These are phyloP conservation scores for Mucor piriformis DNA, from an alignment of 371 early-diverging fungal genomes.

Conservation along the genomic window DNA sequence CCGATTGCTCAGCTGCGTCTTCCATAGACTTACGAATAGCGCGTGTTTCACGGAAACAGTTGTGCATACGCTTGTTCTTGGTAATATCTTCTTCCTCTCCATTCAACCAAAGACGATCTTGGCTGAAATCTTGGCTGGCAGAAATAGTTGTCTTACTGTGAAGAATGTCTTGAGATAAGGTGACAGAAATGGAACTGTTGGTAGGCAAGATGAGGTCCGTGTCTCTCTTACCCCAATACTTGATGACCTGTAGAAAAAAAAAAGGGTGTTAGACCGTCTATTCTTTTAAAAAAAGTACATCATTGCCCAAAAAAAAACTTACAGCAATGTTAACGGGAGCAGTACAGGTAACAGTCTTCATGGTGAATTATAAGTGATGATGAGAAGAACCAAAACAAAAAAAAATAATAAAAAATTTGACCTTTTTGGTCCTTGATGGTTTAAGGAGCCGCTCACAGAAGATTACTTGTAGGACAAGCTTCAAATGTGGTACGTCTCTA, in stretches of 20 bases:
- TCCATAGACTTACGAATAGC: slow-evolving; percentile 73
- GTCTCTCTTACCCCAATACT: slow-evolving; percentile 99
- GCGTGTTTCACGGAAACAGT: slow-evolving; percentile 84
- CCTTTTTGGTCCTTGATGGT: background rate
- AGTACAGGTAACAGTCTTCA: slow-evolving; percentile 80
- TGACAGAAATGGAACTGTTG: slow-evolving; percentile 96
- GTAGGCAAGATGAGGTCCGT: slow-evolving; percentile 91
- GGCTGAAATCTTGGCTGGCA: slow-evolving; percentile 63
- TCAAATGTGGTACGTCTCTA: too few relatives aligned
- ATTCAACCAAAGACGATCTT: slow-evolving; percentile 92
- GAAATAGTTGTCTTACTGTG: slow-evolving; percentile 92
- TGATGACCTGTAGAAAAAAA: slow-evolving; percentile 63
- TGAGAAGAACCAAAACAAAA: slow-evolving; percentile 7
- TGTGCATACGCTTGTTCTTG: slow-evolving; percentile 82
- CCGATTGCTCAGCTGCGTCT: slow-evolving; percentile 49
- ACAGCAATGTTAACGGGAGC: slow-evolving; percentile 99
- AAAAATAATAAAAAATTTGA: background rate
- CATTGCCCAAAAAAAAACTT: slow-evolving; percentile 20
- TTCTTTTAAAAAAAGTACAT: background rate
- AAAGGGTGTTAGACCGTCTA: background rate
- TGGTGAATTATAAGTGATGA: slow-evolving; percentile 26
- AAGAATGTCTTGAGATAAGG: slow-evolving; percentile 94
- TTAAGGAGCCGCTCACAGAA: slow-evolving; percentile 2
- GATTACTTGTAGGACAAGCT: background rate
- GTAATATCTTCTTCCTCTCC: slow-evolving; percentile 85